Base-by-base conservation (phyloP, 768 basidiomycete genomes). In the Calocybe gangraenosa region DNA sequence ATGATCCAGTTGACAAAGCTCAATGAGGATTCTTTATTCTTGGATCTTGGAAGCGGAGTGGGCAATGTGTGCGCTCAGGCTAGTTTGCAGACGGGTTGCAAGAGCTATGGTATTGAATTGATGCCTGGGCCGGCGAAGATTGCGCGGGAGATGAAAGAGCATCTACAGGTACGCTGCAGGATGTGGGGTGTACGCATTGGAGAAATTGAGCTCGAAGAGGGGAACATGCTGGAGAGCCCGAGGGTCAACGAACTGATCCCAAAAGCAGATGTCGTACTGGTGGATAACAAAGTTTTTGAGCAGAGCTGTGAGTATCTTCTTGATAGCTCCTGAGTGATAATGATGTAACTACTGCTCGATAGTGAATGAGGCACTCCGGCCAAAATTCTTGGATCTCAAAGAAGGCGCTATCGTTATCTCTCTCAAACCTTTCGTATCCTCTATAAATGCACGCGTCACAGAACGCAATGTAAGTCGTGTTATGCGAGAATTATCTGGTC, bases 321-420 rank as follows among this genome's bases (percentile, higher is more conserved):
- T 23, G n/a, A n/a, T n/a, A n/a, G n/a, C n/a, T 23, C 33, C 43
- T 40, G 3, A 7, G 8, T 15, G 41, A 15, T 40, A 3, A 32
- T 28, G 25, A 11, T 23, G 10, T 20, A 25, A 33, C 22, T 46
- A 31, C 9, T 37, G 39, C 48, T 47, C 2, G 32, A 9, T 46
- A 91, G 87, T 98, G 49, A 98, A 97, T 63, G 89, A 91, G 58
- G 79, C 83, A 1, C 68, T 99, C 13, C 75, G 87, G 36, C 83
- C 87, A 21, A 87, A 92, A 58, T 98, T 98, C 65, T 70, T 99
- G 44, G 96, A 99, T 58, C 70, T 98, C 48, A 96, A 92, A 58
- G 91, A 95, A 48, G 90, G 91, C 15, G 92, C 93, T 0, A 83
- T 83, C 38, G 87, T 99, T 37, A 79, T 98, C 30, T 92, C 90